Conservation (phyloP, 176 grass and related monocot genomes). For the Microstegium vimineum region DNA sequence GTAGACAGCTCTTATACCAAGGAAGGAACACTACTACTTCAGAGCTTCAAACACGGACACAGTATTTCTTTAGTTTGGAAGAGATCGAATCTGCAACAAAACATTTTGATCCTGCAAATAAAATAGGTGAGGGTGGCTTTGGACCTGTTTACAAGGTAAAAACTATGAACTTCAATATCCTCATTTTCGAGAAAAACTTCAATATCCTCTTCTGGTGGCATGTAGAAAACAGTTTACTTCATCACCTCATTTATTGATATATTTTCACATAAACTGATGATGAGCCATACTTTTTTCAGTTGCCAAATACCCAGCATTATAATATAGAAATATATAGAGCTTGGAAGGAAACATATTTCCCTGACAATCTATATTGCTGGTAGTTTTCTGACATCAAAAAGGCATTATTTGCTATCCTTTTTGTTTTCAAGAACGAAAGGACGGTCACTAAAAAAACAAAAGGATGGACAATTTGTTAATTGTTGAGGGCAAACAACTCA, state of each 20-base stretch:
- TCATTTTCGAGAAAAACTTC: too few species aligned
- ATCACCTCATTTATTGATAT: background rate
- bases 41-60: constrained; percentile 51
- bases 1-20: constrained; percentile 7
- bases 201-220: background rate
- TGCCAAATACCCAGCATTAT: background rate
- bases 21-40: constrained; percentile 39
- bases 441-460: background rate
- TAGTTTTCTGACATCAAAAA: constrained; percentile 12
- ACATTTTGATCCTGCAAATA: constrained; percentile 67
- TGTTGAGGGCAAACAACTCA: background rate
- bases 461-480: background rate
- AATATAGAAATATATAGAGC: background rate
- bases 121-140: constrained; percentile 81
- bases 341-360: background rate
- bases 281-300: background rate
- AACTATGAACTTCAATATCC: background rate
- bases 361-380: background rate
- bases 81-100: constrained; percentile 70
- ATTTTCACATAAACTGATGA: background rate
- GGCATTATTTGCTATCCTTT: background rate
- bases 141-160: constrained; percentile 86
- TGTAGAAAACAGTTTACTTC: constrained; percentile 6
- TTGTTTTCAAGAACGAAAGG: background rate
- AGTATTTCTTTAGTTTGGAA: constrained; percentile 73